Percentiles rank a stretch among this genome's conserved stretches.
Evolutionary conservation across 1,284 basidiomycete species (phyloP).

Genomic region (Meira miltonrushii): DNA sequence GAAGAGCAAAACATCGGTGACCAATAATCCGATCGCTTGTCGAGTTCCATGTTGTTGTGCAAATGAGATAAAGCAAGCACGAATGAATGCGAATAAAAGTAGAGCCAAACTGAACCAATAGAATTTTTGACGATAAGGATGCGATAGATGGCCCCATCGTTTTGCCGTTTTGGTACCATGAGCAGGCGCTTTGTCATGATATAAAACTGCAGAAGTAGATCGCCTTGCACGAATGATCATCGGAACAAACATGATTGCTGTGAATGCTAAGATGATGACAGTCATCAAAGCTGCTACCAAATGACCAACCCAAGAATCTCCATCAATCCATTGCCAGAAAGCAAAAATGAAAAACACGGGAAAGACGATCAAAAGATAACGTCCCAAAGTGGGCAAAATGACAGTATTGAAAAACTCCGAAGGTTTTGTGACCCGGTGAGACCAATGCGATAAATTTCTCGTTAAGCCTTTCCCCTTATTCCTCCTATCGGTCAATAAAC

Average conservation of each 20-base stretch:
- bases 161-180: conserved; percentile 18
- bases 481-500: conserved; percentile 1
- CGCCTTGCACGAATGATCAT: conserved; percentile 26
- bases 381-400: conserved; percentile 2
- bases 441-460: conserved; percentile 6
- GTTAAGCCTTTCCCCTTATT: not conserved
- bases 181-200: conserved; percentile 26
- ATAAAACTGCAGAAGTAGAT: conserved; percentile 23
- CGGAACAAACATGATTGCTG: conserved; percentile 25
- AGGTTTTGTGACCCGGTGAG: conserved; percentile 9
- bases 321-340: conserved; percentile 46
- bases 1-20: conserved; percentile 43
- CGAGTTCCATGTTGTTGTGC: conserved; percentile 38
- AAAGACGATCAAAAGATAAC: conserved; percentile 15
- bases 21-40: conserved; percentile 45
- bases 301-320: conserved; percentile 44
- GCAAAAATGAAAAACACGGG: conserved; percentile 35
- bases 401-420: conserved; percentile 10
- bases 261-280: conserved; percentile 23
- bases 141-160: conserved; percentile 36
- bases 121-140: conserved; percentile 35
- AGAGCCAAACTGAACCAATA: conserved; percentile 43
- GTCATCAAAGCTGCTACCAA: conserved; percentile 35
- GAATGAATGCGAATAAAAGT: conserved; percentile 34
- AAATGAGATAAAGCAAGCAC: conserved; percentile 43